Conservation (phyloP, 306 rosid genomes). For the Vigna unguiculata region DNA sequence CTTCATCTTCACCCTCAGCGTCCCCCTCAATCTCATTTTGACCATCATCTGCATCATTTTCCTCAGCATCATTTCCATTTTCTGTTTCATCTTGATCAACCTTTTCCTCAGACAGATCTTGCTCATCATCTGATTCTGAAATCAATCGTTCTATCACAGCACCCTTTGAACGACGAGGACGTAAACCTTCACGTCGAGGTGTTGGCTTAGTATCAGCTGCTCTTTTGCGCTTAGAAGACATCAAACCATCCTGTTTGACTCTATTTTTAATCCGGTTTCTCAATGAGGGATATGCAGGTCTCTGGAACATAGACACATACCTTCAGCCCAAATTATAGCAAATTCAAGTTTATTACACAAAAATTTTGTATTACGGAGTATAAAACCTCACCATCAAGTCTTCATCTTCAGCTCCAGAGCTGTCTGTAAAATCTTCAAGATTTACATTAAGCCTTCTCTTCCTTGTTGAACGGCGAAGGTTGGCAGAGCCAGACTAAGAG, state of each 20-base stretch:
- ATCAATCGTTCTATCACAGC: slow-evolving; percentile 53
- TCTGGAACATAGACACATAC: slow-evolving; percentile 58
- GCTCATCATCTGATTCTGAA: slow-evolving; percentile 75
- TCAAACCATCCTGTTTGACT: slow-evolving; percentile 58
- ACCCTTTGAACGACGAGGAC: slow-evolving; percentile 85
- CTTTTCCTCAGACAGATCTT: slow-evolving; percentile 76
- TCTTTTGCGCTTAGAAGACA: slow-evolving; percentile 70
- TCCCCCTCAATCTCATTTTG: slow-evolving; percentile 77
- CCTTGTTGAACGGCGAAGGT: slow-evolving; percentile 82
- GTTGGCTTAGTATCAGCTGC: slow-evolving; percentile 49
- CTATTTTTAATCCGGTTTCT: slow-evolving; percentile 61
- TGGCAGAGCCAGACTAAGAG: slow-evolving; percentile 59
- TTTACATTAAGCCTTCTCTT: slow-evolving; percentile 63
- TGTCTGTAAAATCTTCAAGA: slow-evolving; percentile 60
- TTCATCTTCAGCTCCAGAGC: slow-evolving; percentile 73
- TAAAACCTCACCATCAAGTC: slow-evolving; percentile 77
- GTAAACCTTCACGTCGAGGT: slow-evolving; percentile 94
- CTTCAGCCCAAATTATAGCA: slow-evolving; percentile 46
- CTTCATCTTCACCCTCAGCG: slow-evolving; percentile 71
- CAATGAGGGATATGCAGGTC: slow-evolving; percentile 52
- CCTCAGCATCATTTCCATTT: slow-evolving; percentile 82
- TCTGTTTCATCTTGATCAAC: slow-evolving; percentile 80
- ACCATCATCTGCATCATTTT: slow-evolving; percentile 85
- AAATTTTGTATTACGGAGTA: slow-evolving; percentile 17
- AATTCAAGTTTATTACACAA: slow-evolving; percentile 41